phyloP scores from a whole-genome alignment of 768 basidiomycete genomes.

The Boletus reticuloceps region DNA sequence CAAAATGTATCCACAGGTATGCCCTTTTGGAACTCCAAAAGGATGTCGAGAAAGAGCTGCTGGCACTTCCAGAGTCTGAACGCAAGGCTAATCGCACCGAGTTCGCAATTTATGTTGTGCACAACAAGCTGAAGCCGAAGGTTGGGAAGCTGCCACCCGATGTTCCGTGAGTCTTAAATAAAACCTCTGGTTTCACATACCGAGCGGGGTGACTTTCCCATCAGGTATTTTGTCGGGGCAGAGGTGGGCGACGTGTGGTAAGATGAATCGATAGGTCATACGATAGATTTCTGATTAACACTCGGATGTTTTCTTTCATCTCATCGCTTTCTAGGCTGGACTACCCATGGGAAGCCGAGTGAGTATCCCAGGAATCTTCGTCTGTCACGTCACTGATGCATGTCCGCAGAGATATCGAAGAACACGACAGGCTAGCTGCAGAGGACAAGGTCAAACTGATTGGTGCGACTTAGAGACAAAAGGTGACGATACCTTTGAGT shows the following conservation, averaged over 20 bases:
- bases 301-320: neutral
- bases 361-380: constrained; percentile 26
- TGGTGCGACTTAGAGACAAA: neutral
- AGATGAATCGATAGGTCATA: constrained; percentile 25
- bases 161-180: constrained; percentile 48
- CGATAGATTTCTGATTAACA: constrained; percentile 14
- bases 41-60: constrained; percentile 77
- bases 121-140: constrained; percentile 92
- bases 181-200: neutral
- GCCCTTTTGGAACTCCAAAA: constrained; percentile 85
- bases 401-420: constrained; percentile 63
- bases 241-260: constrained; percentile 75
- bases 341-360: constrained; percentile 83
- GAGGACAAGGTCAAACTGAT: constrained; percentile 33
- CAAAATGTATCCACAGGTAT: constrained; percentile 51
- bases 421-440: constrained; percentile 64
- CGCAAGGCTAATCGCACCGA: constrained; percentile 73
- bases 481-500: neutral
- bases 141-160: constrained; percentile 67
- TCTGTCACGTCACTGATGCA: neutral
- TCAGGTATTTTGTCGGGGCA: constrained; percentile 76
- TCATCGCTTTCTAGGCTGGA: constrained; percentile 55
- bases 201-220: constrained; percentile 3
- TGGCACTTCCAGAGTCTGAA: constrained; percentile 64
- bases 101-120: constrained; percentile 92